Conservation (phyloP, 768 basidiomycete species). For the Mycena amicta region DNA sequence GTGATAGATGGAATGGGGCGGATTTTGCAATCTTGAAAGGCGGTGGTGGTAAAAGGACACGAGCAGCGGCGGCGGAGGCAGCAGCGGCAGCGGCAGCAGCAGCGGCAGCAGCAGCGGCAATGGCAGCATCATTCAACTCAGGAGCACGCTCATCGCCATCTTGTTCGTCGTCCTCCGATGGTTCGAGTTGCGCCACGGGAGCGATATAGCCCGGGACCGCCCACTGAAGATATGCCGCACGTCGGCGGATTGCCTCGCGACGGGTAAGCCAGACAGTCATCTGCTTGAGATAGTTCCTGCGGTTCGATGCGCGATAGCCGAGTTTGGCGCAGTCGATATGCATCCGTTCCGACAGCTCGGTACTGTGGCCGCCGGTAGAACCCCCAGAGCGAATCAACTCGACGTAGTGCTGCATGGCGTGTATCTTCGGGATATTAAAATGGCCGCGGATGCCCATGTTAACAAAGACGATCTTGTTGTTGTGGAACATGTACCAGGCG, state of each 20-base stretch:
- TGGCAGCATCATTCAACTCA: too few relatives aligned
- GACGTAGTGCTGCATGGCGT: too few relatives aligned
- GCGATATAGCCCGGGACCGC: too few relatives aligned
- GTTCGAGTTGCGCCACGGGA: too few relatives aligned
- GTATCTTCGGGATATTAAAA: too few relatives aligned
- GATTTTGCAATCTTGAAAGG: not conserved
- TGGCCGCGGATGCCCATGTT: conserved; percentile 24
- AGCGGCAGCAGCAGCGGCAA: too few relatives aligned
- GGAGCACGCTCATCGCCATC: too few relatives aligned
- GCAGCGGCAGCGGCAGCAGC: too few relatives aligned
- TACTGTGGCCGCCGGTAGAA: not conserved
- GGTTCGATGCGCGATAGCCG: conserved; percentile 28
- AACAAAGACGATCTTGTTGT: conserved; percentile 4
- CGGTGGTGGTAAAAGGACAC: too few relatives aligned
- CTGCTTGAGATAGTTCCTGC: conserved; percentile 1
- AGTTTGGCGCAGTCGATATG: not conserved
- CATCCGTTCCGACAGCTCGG: not conserved
- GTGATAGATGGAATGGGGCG: not conserved
- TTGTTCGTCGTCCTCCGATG: too few relatives aligned
- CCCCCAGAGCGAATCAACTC: conserved; percentile 28
- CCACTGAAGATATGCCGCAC: not conserved
- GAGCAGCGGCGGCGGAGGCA: too few relatives aligned
- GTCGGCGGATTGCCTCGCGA: not conserved
- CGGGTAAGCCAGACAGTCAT: not conserved
- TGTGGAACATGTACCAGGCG: not conserved